Evolutionary conservation across 768 basidiomycete genomes (phyloP).

Genomic region (Candolleomyces aberdarensis): DNA sequence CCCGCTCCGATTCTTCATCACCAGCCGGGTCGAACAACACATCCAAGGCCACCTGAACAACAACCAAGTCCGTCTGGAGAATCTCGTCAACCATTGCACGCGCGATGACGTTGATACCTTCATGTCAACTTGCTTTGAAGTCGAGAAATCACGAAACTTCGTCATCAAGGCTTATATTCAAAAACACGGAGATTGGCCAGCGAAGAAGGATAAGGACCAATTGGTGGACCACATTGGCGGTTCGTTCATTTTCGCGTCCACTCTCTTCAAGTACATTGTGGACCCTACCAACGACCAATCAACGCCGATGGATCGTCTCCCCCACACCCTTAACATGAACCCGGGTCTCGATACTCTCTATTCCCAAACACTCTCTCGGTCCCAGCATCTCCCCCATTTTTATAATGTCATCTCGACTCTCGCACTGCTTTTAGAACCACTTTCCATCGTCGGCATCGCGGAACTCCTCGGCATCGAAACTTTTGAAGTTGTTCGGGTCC

Average conservation of each 20-base stretch:
- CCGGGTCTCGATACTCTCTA: not conserved
- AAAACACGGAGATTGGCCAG: not conserved
- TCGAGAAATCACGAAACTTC: not conserved
- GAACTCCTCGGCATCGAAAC: not conserved
- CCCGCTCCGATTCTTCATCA: not conserved
- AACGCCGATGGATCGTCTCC: not conserved
- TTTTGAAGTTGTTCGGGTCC: not conserved
- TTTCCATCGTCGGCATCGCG: not conserved
- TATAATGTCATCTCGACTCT: not conserved
- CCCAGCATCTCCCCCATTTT: not conserved
- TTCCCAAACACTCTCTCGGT: not conserved
- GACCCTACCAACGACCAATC: not conserved
- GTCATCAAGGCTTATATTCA: not conserved
- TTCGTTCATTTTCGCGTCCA: constrained; percentile 20
- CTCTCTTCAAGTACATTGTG: not conserved
- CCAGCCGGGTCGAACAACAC: not conserved
- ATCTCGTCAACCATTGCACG: not conserved
- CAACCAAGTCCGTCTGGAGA: not conserved
- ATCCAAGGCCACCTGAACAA: not conserved
- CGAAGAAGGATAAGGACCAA: too few relatives aligned
- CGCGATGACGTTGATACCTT: not conserved
- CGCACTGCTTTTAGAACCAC: not conserved
- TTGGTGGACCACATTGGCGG: not conserved
- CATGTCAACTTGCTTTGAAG: not conserved
- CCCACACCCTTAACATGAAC: not conserved